Percentiles rank a stretch among this genome's conserved stretches.
These are phyloP conservation scores for Rachicladosporium sp. DNA, from an alignment of 2,329 filamentous ascomycete genomes.

Conservation along the genomic window DNA sequence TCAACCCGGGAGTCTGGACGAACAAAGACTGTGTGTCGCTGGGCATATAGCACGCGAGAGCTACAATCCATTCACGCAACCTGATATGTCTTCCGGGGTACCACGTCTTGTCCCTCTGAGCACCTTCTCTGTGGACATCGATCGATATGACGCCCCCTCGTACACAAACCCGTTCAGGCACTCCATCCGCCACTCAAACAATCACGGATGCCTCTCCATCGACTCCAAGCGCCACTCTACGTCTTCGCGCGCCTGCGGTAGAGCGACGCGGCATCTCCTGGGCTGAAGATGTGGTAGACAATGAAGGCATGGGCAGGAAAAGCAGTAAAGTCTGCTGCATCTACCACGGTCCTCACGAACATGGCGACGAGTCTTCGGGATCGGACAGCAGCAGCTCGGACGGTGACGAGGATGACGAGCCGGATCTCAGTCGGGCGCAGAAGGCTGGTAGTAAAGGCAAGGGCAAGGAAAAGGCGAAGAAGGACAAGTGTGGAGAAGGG, in stretches of 20 bases:
- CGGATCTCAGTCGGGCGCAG: conserved; percentile 37
- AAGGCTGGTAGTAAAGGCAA: conserved; percentile 28
- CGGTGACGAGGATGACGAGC: conserved; percentile 41
- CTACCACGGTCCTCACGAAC: conserved; percentile 73
- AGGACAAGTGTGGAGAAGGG: conserved; percentile 6
- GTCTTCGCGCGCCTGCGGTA: conserved; percentile 28
- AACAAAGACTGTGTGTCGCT: too few relatives aligned
- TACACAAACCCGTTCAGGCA: conserved; percentile 8
- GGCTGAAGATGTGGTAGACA: conserved; percentile 88
- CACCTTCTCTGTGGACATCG: not conserved
- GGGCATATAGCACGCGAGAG: too few relatives aligned
- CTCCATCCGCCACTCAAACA: conserved; percentile 19
- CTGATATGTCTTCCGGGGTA: too few relatives aligned
- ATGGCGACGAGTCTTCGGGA: conserved; percentile 67
- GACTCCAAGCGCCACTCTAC: conserved; percentile 20
- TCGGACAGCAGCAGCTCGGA: conserved; percentile 46
- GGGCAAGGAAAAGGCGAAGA: conserved; percentile 21
- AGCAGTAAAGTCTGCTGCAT: conserved; percentile 99
- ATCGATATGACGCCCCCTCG: conserved; percentile 1
- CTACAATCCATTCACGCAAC: too few relatives aligned
- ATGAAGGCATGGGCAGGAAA: conserved; percentile 88
- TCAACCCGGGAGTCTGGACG: too few relatives aligned
- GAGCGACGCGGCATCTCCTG: conserved; percentile 65
- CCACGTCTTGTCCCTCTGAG: too few relatives aligned
- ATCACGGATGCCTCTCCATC: conserved; percentile 16